These are phyloP conservation scores for Trichoderma sp. DNA, from an alignment of 2,329 filamentous ascomycete genomes.

Conservation along the genomic window DNA sequence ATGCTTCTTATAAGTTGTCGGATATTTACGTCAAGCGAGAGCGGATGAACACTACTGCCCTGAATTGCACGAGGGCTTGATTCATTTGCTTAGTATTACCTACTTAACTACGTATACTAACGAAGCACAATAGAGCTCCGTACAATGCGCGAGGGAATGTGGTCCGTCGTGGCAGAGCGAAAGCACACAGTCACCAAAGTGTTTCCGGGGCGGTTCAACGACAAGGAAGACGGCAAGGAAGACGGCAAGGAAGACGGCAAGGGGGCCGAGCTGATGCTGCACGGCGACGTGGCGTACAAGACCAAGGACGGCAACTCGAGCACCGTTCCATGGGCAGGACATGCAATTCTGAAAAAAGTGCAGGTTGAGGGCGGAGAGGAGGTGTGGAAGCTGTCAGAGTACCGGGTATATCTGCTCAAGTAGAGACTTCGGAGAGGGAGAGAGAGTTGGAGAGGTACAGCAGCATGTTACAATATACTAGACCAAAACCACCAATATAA, in stretches of 20 bases:
- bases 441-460: background rate
- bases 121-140: conserved; percentile 37
- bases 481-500: background rate
- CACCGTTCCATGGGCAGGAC: conserved; percentile 32
- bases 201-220: conserved; percentile 39
- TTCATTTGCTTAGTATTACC: background rate
- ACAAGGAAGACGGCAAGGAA: background rate
- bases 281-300: conserved; percentile 31
- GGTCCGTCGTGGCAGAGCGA: conserved; percentile 39
- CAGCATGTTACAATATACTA: background rate
- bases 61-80: background rate
- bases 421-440: background rate
- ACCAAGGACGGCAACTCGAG: conserved; percentile 29
- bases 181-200: conserved; percentile 42
- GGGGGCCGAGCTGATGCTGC: conserved; percentile 36
- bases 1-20: background rate
- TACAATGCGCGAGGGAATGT: conserved; percentile 42
- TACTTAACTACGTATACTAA: background rate
- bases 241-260: conserved; percentile 12
- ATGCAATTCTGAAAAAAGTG: conserved; percentile 31
- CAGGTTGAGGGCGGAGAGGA: conserved; percentile 23
- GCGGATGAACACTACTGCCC: background rate
- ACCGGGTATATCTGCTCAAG: conserved; percentile 34
- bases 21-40: background rate
- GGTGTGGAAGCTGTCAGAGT: conserved; percentile 35